Base-by-base conservation (phyloP, 1,284 basidiomycete genomes). In the Melampsora americana region DNA sequence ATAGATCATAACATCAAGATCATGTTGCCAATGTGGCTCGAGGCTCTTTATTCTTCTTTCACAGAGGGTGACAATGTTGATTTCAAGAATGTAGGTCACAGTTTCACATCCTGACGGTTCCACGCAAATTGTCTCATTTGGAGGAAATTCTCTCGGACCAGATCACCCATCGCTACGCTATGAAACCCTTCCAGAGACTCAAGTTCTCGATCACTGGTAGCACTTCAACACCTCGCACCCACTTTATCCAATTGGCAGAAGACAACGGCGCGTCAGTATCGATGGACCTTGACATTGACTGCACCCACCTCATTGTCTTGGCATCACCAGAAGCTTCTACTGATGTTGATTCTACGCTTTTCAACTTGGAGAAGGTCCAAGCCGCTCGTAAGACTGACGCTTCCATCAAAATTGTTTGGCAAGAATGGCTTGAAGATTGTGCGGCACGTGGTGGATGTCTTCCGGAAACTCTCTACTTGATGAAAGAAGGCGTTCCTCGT, bases 1-100 rank as follows among this genome's bases (percentile, higher is more conserved):
- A 26, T 75, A 14, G 16, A 67, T 28, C 30, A 75, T 56, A 39
- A 53, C 23, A 75, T 67, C 23, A 64, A 39, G 28, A 46, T 75
- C 39, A 68, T 75, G 65, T 42, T 67, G 30, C 72, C 72, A 16
- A 26, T 75, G n/a, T 75, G 72, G 72, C 72, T 75, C n/a, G 66
- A 67, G 56, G 66, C 65, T 28, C 66, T 75, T 12, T 75, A 75
- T 62, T 67, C 72, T 42, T 67, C 72, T 26, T 75, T 67, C 66
- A 75, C 66, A 7, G 66, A 75, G 48, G 72, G 72, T 39, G 72
- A 75, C 39, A 64, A 75, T 20, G 50, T 75, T 5, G 66, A 75
- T 26, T 44, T 75, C 28, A n/a, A 67, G 26, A 42, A 67, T 26
- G 72, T 75, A 46, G 59, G 72, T 68, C 32, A 23, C 44, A 39